phyloP scores from a whole-genome alignment of 2,329 filamentous ascomycete species.

The Phialophora expanda region DNA sequence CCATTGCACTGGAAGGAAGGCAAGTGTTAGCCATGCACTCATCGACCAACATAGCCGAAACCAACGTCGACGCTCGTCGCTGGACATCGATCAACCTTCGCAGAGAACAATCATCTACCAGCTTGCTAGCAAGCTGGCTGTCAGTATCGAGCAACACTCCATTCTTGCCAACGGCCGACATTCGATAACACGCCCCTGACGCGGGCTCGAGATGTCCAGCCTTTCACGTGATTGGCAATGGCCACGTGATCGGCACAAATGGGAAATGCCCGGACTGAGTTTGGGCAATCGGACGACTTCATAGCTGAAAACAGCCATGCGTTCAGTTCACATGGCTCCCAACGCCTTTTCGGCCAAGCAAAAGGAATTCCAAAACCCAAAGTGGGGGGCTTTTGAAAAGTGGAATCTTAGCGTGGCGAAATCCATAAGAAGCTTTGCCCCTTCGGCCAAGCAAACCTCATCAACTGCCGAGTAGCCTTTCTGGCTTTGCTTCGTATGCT shows the following conservation, averaged over 20 bases:
- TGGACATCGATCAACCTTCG: background rate
- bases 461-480: background rate
- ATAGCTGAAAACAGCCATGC: background rate
- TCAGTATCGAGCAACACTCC: background rate
- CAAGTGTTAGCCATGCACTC: constrained; percentile 13
- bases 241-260: background rate
- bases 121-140: background rate
- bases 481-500: background rate
- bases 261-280: background rate
- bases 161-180: background rate
- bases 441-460: background rate
- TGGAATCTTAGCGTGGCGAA: constrained; percentile 3
- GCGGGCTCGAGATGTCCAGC: background rate
- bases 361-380: background rate
- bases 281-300: background rate
- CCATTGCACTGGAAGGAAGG: constrained; percentile 76
- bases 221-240: background rate
- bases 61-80: background rate
- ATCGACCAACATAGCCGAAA: background rate
- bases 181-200: background rate
- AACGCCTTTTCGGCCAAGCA: background rate
- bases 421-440: background rate
- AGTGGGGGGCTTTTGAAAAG: background rate
- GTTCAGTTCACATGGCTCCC: background rate
- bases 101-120: background rate